Percentiles rank a stretch among this genome's conserved stretches.
These are phyloP conservation scores for Butyriboletus loyo DNA, from an alignment of 768 basidiomycete species.

Conservation along the genomic window DNA sequence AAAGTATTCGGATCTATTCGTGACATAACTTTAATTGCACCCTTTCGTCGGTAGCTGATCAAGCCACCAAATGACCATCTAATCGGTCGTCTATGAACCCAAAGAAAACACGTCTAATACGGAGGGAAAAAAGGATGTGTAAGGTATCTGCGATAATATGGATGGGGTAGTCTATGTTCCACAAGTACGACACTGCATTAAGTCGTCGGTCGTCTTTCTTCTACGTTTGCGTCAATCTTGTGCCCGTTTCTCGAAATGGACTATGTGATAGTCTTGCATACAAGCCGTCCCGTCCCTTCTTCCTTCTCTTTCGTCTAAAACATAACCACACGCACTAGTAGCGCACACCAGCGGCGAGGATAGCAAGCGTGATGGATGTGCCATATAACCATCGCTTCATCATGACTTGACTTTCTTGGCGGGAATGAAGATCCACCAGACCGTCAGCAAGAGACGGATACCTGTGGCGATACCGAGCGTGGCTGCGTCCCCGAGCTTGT, in stretches of 20 bases:
- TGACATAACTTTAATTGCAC: too few species aligned
- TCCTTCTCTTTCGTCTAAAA: not conserved
- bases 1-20: too few species aligned
- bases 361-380: not conserved
- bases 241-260: not conserved
- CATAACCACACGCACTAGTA: not conserved
- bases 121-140: too few species aligned
- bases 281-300: not conserved
- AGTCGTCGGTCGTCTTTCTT: constrained; percentile 8
- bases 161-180: not conserved
- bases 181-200: constrained; percentile 12
- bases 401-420: constrained; percentile 16
- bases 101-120: not conserved
- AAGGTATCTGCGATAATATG: constrained; percentile 7
- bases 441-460: constrained; percentile 55
- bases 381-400: not conserved
- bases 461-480: constrained; percentile 68
- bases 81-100: not conserved
- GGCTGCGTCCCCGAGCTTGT: constrained; percentile 55
- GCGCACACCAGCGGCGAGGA: not conserved
- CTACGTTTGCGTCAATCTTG: not conserved
- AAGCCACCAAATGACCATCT: not conserved
- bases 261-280: not conserved
- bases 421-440: constrained; percentile 67
- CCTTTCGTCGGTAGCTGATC: too few species aligned